These are phyloP conservation scores for Picea glauca DNA, from an alignment of 75 land plant genomes.

Conservation along the genomic window DNA sequence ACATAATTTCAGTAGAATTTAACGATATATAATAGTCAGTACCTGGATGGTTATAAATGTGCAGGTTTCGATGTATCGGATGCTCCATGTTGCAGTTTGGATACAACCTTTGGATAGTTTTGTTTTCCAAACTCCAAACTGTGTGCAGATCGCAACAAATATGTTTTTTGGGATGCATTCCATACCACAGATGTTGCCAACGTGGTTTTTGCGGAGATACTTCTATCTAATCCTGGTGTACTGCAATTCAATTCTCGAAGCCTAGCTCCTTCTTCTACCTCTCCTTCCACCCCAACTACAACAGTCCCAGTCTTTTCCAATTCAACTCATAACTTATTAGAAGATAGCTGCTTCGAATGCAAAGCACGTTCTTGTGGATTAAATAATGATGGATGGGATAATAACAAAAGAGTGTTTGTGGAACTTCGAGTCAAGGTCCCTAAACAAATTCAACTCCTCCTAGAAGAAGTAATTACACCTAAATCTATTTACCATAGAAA, in stretches of 20 bases:
- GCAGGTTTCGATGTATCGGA: conserved; percentile 71
- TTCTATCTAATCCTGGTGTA: conserved; percentile 40
- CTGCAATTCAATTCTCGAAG: conserved; percentile 6
- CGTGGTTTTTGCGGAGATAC: conserved; percentile 53
- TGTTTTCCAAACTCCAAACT: conserved; percentile 54
- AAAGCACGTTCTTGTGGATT: too few relatives aligned
- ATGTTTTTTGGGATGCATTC: conserved; percentile 94
- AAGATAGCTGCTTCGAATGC: too few relatives aligned
- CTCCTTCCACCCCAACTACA: neutral
- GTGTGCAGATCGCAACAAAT: conserved; percentile 64
- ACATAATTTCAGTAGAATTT: too few relatives aligned
- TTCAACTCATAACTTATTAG: too few relatives aligned
- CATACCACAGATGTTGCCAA: conserved; percentile 85
- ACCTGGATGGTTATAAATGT: neutral
- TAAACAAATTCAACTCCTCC: too few relatives aligned
- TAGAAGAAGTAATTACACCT: too few relatives aligned
- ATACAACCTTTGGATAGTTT: conserved; percentile 64
- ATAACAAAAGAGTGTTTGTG: too few relatives aligned
- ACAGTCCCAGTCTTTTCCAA: neutral
- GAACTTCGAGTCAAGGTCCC: too few relatives aligned
- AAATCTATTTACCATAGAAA: too few relatives aligned
- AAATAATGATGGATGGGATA: too few relatives aligned
- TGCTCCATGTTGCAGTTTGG: conserved; percentile 70
- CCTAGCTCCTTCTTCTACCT: conserved; percentile 11
- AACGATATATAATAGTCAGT: too few relatives aligned